Conservation (phyloP, 805 yeast genomes). For the Hanseniaspora guilliermondii region DNA sequence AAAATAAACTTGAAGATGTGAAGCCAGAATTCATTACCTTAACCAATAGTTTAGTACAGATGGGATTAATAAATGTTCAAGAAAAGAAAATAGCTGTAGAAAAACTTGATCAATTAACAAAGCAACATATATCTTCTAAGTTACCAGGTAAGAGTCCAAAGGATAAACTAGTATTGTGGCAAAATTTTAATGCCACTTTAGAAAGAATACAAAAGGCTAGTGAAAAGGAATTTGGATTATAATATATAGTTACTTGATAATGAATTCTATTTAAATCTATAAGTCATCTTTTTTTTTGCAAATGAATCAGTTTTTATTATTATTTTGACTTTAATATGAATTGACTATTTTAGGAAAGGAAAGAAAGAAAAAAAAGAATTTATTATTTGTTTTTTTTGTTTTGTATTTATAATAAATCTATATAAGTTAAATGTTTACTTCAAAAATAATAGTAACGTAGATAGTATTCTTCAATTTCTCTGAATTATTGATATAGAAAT, state of each 20-base stretch:
- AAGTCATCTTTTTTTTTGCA: no score
- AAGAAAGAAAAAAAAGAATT: neutral
- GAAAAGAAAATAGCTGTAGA: neutral
- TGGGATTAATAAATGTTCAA: slow-evolving; percentile 4
- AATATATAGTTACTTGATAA: neutral
- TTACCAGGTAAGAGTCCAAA: neutral
- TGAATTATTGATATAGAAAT: slow-evolving; percentile 16
- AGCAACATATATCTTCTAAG: neutral
- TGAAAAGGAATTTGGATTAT: slow-evolving; percentile 4
- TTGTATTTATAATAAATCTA: neutral
- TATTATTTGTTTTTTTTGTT: no score
- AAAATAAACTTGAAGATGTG: neutral
- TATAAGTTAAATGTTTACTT: no score
- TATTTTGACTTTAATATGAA: no score
- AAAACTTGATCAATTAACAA: neutral
- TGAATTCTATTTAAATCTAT: no score
- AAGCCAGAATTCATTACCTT: neutral
- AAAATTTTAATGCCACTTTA: neutral
- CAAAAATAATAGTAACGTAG: no score
- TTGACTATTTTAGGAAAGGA: no score
- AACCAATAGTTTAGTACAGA: neutral
- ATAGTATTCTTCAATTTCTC: no score
- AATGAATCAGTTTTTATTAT: no score
- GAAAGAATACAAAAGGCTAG: neutral
- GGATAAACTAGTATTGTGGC: neutral